Evolutionary conservation across 768 basidiomycete genomes (phyloP).

Genomic region (Lentinula detonsa): DNA sequence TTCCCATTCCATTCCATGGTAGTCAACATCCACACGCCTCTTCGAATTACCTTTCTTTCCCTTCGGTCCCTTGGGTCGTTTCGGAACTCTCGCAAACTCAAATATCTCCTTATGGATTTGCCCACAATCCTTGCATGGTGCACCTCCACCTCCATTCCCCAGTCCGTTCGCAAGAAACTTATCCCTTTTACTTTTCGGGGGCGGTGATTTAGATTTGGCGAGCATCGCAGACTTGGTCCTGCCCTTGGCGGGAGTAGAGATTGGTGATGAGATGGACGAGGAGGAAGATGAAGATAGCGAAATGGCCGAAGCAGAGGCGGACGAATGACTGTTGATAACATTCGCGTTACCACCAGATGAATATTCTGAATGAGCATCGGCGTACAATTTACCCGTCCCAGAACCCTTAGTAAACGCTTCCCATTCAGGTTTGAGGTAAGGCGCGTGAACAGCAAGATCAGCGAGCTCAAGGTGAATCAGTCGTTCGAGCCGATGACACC

Average conservation of each 20-base stretch:
- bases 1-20: constrained; percentile 71
- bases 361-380: constrained; percentile 9
- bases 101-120: constrained; percentile 75
- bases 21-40: constrained; percentile 11
- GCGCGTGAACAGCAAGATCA: constrained; percentile 52
- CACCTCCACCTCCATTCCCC: constrained; percentile 13
- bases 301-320: constrained; percentile 1
- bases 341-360: background rate
- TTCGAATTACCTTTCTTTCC: background rate
- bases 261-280: background rate
- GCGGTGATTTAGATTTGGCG: background rate
- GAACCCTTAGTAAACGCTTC: constrained; percentile 22
- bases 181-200: background rate
- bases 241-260: background rate
- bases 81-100: constrained; percentile 50
- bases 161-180: constrained; percentile 11
- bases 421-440: constrained; percentile 56
- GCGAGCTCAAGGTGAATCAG: constrained; percentile 77
- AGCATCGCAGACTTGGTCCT: background rate
- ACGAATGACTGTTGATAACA: background rate
- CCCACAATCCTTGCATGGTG: constrained; percentile 37
- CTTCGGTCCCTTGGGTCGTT: constrained; percentile 25
- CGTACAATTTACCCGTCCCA: constrained; percentile 9
- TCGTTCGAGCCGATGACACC: constrained; percentile 74
- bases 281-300: background rate